Conservation (phyloP, 768 basidiomycete genomes). For the Suillus variegatus region DNA sequence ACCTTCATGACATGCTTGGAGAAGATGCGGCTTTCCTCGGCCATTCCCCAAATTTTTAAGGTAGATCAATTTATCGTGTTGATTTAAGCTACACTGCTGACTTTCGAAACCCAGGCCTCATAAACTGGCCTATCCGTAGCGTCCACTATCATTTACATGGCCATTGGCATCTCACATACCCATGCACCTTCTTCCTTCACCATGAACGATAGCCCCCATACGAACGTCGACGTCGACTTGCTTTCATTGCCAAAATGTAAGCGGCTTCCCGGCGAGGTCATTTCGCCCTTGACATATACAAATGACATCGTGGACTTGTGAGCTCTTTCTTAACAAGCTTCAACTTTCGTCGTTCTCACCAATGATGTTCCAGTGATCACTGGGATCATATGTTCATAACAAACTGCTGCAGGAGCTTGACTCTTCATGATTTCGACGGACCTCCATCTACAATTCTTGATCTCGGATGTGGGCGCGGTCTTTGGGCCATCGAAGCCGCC, state of each 20-base stretch:
- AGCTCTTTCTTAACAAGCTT: constrained; percentile 23
- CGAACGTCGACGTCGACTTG: constrained; percentile 49
- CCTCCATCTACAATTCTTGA: constrained; percentile 61
- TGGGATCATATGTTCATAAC: constrained; percentile 72
- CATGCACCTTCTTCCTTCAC: constrained; percentile 24
- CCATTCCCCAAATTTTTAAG: constrained; percentile 18
- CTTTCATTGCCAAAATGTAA: constrained; percentile 40
- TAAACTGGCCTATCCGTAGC: background rate
- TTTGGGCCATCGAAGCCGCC: constrained; percentile 72
- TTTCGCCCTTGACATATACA: constrained; percentile 56
- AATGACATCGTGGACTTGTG: constrained; percentile 57
- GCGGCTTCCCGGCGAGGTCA: constrained; percentile 49
- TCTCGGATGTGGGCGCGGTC: constrained; percentile 70
- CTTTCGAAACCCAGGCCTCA: constrained; percentile 3
- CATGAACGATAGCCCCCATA: constrained; percentile 31
- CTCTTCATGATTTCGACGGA: constrained; percentile 52
- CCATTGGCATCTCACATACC: background rate
- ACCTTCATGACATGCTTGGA: constrained; percentile 7
- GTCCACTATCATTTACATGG: background rate
- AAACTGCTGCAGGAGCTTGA: constrained; percentile 48
- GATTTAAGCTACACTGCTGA: constrained; percentile 6
- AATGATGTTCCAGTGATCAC: constrained; percentile 49
- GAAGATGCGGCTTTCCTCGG: constrained; percentile 24
- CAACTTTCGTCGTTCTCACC: background rate
- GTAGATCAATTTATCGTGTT: constrained; percentile 18